Evolutionary conservation across 768 basidiomycete species (phyloP).

Genomic region (Macrolepiota fuliginosa): DNA sequence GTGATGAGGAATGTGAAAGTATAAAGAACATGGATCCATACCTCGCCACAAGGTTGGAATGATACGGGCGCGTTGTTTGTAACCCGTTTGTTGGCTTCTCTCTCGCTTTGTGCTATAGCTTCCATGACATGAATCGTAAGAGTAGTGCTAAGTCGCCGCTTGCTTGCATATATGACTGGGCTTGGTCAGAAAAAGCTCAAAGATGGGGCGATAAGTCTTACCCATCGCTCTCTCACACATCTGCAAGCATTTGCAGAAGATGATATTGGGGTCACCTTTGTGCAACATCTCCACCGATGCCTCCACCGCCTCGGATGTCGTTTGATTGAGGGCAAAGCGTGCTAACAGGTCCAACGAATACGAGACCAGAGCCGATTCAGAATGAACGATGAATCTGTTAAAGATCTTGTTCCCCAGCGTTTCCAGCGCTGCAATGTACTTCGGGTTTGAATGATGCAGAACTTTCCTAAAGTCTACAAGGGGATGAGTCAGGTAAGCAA

Average conservation of each 20-base stretch:
- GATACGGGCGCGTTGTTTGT: slow-evolving; percentile 33
- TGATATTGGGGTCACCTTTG: slow-evolving; percentile 48
- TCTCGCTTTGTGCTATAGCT: slow-evolving; percentile 40
- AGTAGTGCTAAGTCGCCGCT: slow-evolving; percentile 56
- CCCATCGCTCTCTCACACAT: slow-evolving; percentile 55
- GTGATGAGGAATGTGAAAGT: not conserved
- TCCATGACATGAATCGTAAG: slow-evolving; percentile 58
- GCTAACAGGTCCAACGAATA: slow-evolving; percentile 75
- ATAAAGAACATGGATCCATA: slow-evolving; percentile 28
- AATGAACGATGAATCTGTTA: slow-evolving; percentile 68
- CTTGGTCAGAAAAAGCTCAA: not conserved
- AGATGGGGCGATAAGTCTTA: slow-evolving; percentile 28
- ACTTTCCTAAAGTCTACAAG: slow-evolving; percentile 58
- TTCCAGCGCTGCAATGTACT: slow-evolving; percentile 56
- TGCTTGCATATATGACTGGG: slow-evolving; percentile 69
- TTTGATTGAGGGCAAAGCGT: slow-evolving; percentile 50
- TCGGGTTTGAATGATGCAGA: slow-evolving; percentile 47
- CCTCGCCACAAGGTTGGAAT: slow-evolving; percentile 68
- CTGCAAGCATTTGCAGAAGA: slow-evolving; percentile 59
- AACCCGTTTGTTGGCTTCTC: slow-evolving; percentile 28
- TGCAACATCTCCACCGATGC: slow-evolving; percentile 63
- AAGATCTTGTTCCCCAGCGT: slow-evolving; percentile 38
- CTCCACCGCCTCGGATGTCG: slow-evolving; percentile 43
- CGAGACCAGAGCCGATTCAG: slow-evolving; percentile 52
- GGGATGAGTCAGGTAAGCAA: not conserved